A percentile compares a stretch with the other conserved stretches of the same genome.
Conservation (phyloP, 768 basidiomycete genomes). For the Russula emetica region DNA sequence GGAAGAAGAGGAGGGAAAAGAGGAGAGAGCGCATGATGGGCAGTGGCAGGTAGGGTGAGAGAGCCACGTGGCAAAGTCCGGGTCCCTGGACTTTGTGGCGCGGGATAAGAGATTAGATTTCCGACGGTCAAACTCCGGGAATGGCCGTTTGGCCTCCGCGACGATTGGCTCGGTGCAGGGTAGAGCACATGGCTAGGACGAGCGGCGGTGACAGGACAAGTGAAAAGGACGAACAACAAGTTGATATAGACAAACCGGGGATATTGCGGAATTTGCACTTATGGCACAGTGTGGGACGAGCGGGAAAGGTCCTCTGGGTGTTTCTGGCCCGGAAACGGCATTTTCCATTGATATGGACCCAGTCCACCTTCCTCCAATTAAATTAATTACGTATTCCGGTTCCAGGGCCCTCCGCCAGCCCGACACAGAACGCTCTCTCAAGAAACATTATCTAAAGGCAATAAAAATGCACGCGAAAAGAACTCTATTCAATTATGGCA, state of each 20-base stretch:
- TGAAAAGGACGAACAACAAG: neutral
- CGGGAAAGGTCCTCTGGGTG: constrained; percentile 22
- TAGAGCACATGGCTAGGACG: constrained; percentile 23
- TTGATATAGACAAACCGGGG: constrained; percentile 9
- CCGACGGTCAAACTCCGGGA: constrained; percentile 21
- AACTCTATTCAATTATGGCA: constrained; percentile 49
- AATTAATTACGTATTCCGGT: constrained; percentile 31
- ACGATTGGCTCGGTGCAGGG: constrained; percentile 17
- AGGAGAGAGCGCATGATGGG: neutral
- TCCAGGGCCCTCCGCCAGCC: constrained; percentile 30
- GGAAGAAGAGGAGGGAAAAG: neutral
- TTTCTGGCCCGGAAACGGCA: constrained; percentile 27
- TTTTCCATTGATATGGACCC: constrained; percentile 28
- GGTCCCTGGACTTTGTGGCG: constrained; percentile 30
- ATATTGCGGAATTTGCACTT: constrained; percentile 26
- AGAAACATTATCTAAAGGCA: constrained; percentile 45
- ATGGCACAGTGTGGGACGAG: constrained; percentile 23
- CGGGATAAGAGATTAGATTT: constrained; percentile 25
- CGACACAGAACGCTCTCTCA: constrained; percentile 26
- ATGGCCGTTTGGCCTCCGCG: constrained; percentile 27
- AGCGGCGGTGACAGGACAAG: neutral
- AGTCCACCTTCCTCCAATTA: constrained; percentile 23
- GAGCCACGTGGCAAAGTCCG: constrained; percentile 25
- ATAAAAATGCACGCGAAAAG: constrained; percentile 53
- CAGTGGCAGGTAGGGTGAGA: neutral